Evolutionary conservation across 176 grass and related monocot genomes (phyloP).

Genomic region (Musa acuminata): DNA sequence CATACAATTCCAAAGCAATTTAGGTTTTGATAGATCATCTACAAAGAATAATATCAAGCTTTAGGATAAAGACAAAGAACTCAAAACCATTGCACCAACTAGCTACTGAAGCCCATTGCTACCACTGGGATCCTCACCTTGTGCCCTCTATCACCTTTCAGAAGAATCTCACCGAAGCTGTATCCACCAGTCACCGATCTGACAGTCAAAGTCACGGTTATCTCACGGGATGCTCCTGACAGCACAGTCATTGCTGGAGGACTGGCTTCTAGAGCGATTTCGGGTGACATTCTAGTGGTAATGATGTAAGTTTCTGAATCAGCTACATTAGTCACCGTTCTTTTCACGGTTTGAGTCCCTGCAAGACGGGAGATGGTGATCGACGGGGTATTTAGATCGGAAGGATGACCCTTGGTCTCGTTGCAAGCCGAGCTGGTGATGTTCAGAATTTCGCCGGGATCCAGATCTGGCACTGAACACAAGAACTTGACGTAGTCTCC

Average conservation of each 20-base stretch:
- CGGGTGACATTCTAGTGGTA: constrained; percentile 54
- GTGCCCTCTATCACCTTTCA: constrained; percentile 82
- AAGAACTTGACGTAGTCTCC: constrained; percentile 88
- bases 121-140: constrained; percentile 76
- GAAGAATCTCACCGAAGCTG: constrained; percentile 73
- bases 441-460: constrained; percentile 59
- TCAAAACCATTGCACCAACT: neutral
- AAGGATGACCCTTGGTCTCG: constrained; percentile 30
- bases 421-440: constrained; percentile 52
- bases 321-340: constrained; percentile 54
- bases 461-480: constrained; percentile 56
- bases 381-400: constrained; percentile 74
- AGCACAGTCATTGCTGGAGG: constrained; percentile 61
- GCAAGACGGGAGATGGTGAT: constrained; percentile 59
- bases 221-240: constrained; percentile 38
- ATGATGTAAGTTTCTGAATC: constrained; percentile 62
- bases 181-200: constrained; percentile 69
- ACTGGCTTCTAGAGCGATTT: constrained; percentile 55
- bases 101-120: constrained; percentile 68
- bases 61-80: neutral
- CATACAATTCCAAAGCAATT: neutral
- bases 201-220: constrained; percentile 47
- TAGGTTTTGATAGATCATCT: neutral
- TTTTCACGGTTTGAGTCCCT: constrained; percentile 57
- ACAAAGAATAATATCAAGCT: constrained; percentile 1